Conservation (phyloP, 129 eudicot species). For the Glebionis coronaria region DNA sequence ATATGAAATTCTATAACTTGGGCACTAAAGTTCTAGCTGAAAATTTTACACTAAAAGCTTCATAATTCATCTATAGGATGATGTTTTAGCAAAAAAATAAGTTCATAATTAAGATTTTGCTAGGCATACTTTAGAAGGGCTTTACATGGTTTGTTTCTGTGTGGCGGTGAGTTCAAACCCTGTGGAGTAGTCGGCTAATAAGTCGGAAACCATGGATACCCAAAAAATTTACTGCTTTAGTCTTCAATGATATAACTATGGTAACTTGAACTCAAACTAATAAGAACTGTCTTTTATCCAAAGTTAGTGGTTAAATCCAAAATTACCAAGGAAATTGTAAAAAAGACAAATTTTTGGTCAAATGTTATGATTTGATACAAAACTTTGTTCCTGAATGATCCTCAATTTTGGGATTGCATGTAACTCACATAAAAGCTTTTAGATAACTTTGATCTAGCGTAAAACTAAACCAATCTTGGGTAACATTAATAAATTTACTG, state of each 20-base stretch:
- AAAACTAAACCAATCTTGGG: not conserved
- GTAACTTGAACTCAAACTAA: slow-evolving; percentile 6
- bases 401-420: slow-evolving; percentile 16
- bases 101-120: too few relatives aligned
- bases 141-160: too few relatives aligned
- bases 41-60: too few relatives aligned
- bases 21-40: too few relatives aligned
- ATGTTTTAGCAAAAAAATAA: too few relatives aligned
- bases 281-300: not conserved
- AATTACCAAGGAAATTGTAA: not conserved
- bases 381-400: slow-evolving; percentile 4
- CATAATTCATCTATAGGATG: too few relatives aligned
- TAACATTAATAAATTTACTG: not conserved
- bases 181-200: too few relatives aligned
- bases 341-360: slow-evolving; percentile 8
- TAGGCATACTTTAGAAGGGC: too few relatives aligned
- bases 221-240: not conserved
- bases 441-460: not conserved
- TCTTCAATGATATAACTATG: not conserved
- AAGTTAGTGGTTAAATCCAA: slow-evolving; percentile 2
- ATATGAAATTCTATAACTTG: too few relatives aligned
- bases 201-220: too few relatives aligned
- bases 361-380: not conserved
- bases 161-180: too few relatives aligned
- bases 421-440: not conserved